Evolutionary conservation across 2,329 filamentous ascomycete genomes (phyloP), one percentile per base, ranked within the genome.

Genomic region (Ascochyta viciae-villosae): DNA sequence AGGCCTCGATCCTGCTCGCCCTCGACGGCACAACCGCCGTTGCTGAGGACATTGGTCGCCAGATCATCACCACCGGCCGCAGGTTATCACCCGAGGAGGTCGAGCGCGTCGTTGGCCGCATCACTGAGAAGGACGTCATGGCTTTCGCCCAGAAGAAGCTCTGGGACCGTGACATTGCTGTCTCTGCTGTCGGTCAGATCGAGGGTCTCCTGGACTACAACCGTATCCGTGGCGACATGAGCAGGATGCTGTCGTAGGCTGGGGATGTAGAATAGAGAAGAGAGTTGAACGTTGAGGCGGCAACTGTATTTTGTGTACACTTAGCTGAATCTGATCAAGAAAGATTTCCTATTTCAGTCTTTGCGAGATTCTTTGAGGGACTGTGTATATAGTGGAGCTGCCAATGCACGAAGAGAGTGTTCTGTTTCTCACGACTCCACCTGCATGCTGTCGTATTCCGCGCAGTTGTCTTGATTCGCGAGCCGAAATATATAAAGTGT

Each of bases 21-120:
- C 91, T 99, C 29, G 95, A 99, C 78, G 96, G 93, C 78, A 98
- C 95, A 75, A 98, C 95, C 44, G 92, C 95, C 70, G 89, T 97
- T 51, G 95, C 95, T 60, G 95, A 99, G 85, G 95, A 99, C 77
- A 96, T 99, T 78, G 95, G 95, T 74, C 91, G 95, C 79, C 95
- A 99, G 83, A 92, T 99, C 80, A 88, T 99, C 82, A 98, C 93
- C 74, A 98, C 95, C 56, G 95, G 95, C 76, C 90, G 93, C 73
- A 89, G 94, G 66, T 89, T 96, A 87, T 88, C 83, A 76, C 91
- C 95, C 58, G 89, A 90, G 78, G 95, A 99, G 85, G 94, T 99
- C 65, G 95, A 99, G 87, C 88, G 91, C 71, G 87, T 89, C 67
- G 92, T 99, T 69, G 89, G 93, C 74, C 84, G 82, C 70, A 94